phyloP scores from a whole-genome alignment of 2,329 filamentous ascomycete species.

The Emergomyces pasteurianus region DNA sequence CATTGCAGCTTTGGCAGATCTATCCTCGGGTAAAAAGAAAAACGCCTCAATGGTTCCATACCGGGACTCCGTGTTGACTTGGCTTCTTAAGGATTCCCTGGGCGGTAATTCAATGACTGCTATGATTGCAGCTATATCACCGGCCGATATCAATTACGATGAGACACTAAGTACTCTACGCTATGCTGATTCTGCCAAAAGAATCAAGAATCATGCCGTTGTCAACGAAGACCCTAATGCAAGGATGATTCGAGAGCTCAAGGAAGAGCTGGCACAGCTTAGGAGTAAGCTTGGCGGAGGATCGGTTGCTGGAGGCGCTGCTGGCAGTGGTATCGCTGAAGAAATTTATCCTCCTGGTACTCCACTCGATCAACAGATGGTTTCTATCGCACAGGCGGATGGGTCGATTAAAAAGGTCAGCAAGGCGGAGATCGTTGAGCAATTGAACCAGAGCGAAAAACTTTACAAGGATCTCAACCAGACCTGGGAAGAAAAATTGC shows the following conservation, averaged over 20 bases:
- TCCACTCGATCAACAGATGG: slow-evolving; percentile 87
- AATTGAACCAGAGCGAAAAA: slow-evolving; percentile 92
- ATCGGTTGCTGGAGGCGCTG: slow-evolving; percentile 32
- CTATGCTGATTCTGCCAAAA: slow-evolving; percentile 94
- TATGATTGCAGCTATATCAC: slow-evolving; percentile 98
- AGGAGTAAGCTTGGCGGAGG: slow-evolving; percentile 69
- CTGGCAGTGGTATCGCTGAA: slow-evolving; percentile 44
- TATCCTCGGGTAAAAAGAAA: slow-evolving; percentile 72
- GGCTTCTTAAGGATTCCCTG: slow-evolving; percentile 91
- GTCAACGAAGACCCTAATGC: slow-evolving; percentile 98
- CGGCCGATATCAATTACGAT: slow-evolving; percentile 97
- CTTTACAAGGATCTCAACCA: slow-evolving; percentile 91
- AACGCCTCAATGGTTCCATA: slow-evolving; percentile 75
- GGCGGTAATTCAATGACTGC: slow-evolving; percentile 99
- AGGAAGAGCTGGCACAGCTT: slow-evolving; percentile 80
- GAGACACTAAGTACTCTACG: slow-evolving; percentile 91
- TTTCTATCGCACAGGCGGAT: slow-evolving; percentile 79
- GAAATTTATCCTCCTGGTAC: slow-evolving; percentile 88
- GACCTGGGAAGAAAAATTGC: slow-evolving; percentile 94
- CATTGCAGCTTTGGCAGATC: slow-evolving; percentile 86
- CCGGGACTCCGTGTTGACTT: slow-evolving; percentile 90
- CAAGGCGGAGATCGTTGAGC: slow-evolving; percentile 95
- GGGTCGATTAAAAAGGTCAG: slow-evolving; percentile 88
- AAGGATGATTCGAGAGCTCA: slow-evolving; percentile 95
- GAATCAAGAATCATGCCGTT: slow-evolving; percentile 99